These are phyloP conservation scores for Sorghum bicolor DNA, from an alignment of 176 grass and related monocot genomes.

Conservation along the genomic window DNA sequence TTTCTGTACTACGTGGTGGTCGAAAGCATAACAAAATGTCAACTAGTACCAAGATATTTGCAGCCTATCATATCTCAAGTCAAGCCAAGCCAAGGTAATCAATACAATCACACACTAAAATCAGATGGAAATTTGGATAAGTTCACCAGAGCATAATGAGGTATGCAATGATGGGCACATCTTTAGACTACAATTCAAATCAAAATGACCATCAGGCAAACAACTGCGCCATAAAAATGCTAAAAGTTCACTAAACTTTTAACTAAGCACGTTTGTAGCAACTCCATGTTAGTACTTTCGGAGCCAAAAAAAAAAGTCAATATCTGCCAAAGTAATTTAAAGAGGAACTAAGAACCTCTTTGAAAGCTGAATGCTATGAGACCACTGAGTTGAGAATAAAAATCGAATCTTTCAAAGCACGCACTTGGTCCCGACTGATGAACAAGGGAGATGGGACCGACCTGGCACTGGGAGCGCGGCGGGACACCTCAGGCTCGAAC, in stretches of 20 bases:
- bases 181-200: neutral
- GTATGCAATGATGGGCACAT: neutral
- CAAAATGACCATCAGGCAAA: neutral
- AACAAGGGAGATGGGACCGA: slow-evolving; percentile 22
- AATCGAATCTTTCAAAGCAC: neutral
- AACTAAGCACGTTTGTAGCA: neutral
- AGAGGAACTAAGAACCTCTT: neutral
- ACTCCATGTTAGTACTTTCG: neutral
- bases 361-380: neutral
- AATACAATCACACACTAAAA: neutral
- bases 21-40: neutral
- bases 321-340: neutral
- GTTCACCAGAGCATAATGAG: neutral
- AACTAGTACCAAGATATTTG: neutral
- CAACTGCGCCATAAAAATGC: neutral
- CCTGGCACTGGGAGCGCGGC: slow-evolving; percentile 85
- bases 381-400: neutral
- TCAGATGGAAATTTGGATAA: neutral
- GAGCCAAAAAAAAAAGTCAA: neutral
- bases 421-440: neutral
- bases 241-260: neutral
- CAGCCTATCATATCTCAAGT: slow-evolving; percentile 15
- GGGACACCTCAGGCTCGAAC: slow-evolving; percentile 90
- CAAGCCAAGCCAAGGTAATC: neutral
- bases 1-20: slow-evolving; percentile 12